These are phyloP conservation scores for Torulaspora delbrueckii DNA, from an alignment of 805 yeast genomes.

Conservation along the genomic window DNA sequence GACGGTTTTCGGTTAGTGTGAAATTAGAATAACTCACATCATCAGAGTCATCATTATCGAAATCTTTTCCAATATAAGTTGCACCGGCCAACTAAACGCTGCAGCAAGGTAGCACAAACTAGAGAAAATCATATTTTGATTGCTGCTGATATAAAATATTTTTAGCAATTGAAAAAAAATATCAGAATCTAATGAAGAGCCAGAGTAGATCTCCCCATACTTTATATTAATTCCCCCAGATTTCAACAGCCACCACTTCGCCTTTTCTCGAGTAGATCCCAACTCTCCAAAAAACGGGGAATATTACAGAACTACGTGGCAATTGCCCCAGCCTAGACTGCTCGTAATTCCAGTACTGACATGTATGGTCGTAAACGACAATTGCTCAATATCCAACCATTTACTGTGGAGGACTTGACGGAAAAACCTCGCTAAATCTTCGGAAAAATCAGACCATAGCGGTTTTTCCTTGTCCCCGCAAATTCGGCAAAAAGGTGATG, in stretches of 20 bases:
- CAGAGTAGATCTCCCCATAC: neutral
- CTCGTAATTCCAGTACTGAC: neutral
- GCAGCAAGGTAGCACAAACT: neutral
- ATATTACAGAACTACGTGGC: neutral
- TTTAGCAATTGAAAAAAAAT: neutral
- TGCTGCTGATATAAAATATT: neutral
- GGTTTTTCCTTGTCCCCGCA: neutral
- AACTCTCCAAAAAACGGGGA: neutral
- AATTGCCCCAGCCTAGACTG: neutral
- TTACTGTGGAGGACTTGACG: neutral
- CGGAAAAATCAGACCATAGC: neutral
- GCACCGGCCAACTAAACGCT: conserved; percentile 2
- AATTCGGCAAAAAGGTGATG: neutral
- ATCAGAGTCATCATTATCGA: neutral
- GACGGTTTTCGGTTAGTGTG: conserved; percentile 9
- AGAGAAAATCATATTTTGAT: conserved; percentile 2
- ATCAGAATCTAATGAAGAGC: neutral
- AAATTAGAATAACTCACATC: neutral
- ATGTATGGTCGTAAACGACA: neutral
- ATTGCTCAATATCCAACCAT: neutral
- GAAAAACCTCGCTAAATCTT: neutral
- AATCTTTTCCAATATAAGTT: neutral
- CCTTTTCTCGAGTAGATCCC: neutral
- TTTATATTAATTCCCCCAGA: neutral
- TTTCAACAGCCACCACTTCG: neutral